phyloP scores from a whole-genome alignment of 2,329 filamentous ascomycete species.

The Dactylellina leptospora region DNA sequence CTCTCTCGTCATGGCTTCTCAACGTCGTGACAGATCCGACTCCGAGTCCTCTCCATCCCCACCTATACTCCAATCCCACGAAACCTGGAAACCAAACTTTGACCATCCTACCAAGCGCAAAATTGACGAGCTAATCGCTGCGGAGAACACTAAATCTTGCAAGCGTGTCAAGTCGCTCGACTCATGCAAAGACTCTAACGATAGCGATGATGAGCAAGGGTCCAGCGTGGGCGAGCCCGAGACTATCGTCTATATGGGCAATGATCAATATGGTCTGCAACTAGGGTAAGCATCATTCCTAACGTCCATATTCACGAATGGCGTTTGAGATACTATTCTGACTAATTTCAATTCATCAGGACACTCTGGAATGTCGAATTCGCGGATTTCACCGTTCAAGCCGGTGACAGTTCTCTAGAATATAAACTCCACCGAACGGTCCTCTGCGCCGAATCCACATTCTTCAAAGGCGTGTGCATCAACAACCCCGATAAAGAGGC shows the following conservation, averaged over 20 bases:
- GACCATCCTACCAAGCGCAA: too few species aligned
- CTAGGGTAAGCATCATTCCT: not conserved
- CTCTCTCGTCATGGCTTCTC: too few species aligned
- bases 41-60: too few species aligned
- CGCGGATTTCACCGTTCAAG: conserved; percentile 43
- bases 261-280: not conserved
- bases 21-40: too few species aligned
- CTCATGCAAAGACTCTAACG: too few species aligned
- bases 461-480: conserved; percentile 53
- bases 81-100: too few species aligned
- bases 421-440: conserved; percentile 55
- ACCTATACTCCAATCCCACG: too few species aligned
- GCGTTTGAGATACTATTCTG: not conserved
- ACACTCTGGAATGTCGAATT: conserved; percentile 22
- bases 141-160: too few species aligned
- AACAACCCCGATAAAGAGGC: not conserved
- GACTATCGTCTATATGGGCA: not conserved
- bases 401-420: conserved; percentile 27
- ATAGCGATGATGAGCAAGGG: not conserved
- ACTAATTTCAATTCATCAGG: conserved; percentile 2
- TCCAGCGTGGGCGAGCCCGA: not conserved
- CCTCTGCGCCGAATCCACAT: conserved; percentile 53
- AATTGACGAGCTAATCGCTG: too few species aligned
- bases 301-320: not conserved
- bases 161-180: too few species aligned